Evolutionary conservation across 495 filamentous ascomycete genomes (phyloP), one percentile per base, ranked within the genome.

Genomic region (Penicillium coprophilum): DNA sequence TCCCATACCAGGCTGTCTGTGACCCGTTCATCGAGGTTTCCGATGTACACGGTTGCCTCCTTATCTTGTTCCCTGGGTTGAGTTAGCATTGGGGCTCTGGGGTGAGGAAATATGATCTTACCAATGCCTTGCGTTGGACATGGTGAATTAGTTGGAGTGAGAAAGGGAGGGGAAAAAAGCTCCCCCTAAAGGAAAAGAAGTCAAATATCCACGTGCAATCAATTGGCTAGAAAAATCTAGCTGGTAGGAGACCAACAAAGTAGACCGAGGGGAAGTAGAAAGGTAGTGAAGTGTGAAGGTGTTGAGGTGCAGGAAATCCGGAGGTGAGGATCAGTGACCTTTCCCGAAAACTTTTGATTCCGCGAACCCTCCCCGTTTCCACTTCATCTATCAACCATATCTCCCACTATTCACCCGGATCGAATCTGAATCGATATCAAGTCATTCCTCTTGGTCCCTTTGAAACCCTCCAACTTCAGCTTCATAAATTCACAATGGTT

Each of bases 1-100:
- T 97, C 94, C 87, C 91, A 96, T 63, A 99, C 85, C 47, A 97
- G 77, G 62, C 87, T 87, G 72, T 97, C 91, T 50, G 89, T 86
- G 51, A 91, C 90, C 66, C 95, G 88, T 75, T 99, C 94, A 73
- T 99, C 94, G 64, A 99, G 88, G 71, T 97, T 97, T 70, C 94
- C 94, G 59, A 97, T 87, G 73, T 99, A 99, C 70, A 97, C 89
- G 17, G 94, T 99, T 46, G 92, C 93, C 75, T 97, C 94, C 70
- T 97, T 97, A 71, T 97, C 92, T 77, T 99, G 94, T 70, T 97
- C 93, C 93, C 93, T 96, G 62, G 55, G 47, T 7, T 50, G 9
- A 24, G 10, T 59, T 46, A 62, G 59, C 57, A 40, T 55, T 45
- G 43, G 21, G 19, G 7, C 27, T 10, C 32, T 28, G 28, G 39